Evolutionary conservation across 306 rosid genomes (phyloP), one percentile per base, ranked within the genome.

Genomic region (Quercus bicolor): DNA sequence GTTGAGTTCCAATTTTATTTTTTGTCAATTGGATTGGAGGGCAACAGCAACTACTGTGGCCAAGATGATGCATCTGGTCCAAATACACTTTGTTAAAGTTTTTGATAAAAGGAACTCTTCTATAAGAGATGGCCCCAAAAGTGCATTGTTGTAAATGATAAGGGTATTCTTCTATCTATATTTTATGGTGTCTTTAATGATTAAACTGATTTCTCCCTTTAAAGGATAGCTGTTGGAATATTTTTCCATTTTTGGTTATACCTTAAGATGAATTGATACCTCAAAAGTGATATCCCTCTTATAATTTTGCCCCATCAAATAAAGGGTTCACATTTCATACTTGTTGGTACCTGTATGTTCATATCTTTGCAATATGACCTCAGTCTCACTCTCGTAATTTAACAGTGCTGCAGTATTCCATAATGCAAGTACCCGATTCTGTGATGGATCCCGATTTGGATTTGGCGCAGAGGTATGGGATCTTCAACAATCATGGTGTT

Each of bases 321-420:
- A 64, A 64, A 18, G 19, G 21, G n/a, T 70, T 13, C 5, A 3
- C 53, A 48, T 34, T 68, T 19, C 20, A 29, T 60, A 74, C 29
- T 29, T 62, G 31, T 78, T 53, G 6, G 13, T 55, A 14, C 75
- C 78, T 70, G 75, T 34, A 80, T 61, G 53, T 73, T 73, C 21
- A 68, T 75, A 4, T 72, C 73, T 1, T 21, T 48, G 31, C 15
- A 29, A 54, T 77, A 5, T 48, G 15, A 60, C 56, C 29, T 71
- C 79, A 34, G 16, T 40, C 21, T 75, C 79, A 34, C n/a, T 40
- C 21, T 75, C 33, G 45, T 75, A 3, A 77, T 56, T 77, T 68
- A 77, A 73, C 86, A 92, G 98, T 57, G 95, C 95, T 81, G 98
- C 97, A 19, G 86, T 92, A 40, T 88, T 91, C 84, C 97, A 91